Conservation (phyloP, 495 filamentous ascomycete genomes). For the Bombardia bombarda region DNA sequence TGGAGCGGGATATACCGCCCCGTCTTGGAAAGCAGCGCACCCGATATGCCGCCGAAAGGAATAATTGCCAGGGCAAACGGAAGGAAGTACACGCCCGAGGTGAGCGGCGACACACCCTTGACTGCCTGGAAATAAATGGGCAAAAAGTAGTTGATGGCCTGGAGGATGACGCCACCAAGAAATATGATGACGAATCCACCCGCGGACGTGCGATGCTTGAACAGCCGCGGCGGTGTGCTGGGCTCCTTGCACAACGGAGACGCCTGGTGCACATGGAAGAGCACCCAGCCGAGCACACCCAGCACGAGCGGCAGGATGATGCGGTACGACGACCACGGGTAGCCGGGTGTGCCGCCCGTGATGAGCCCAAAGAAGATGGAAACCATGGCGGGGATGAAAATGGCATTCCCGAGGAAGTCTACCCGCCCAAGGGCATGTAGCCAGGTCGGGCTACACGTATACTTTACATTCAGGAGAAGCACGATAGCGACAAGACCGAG, state of each 20-base stretch:
- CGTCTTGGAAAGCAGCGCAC: conserved; percentile 25
- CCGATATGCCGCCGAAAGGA: conserved; percentile 19
- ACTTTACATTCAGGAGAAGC: too few species aligned
- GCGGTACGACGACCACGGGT: not conserved
- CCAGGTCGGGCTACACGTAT: too few species aligned
- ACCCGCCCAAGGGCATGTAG: too few species aligned
- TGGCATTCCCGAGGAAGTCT: too few species aligned
- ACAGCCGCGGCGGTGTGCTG: not conserved
- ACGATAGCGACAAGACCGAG: too few species aligned
- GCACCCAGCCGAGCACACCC: too few species aligned
- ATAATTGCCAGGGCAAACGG: conserved; percentile 22
- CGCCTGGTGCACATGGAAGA: too few species aligned
- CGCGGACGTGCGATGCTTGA: not conserved
- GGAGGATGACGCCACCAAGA: not conserved
- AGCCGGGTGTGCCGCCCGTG: not conserved
- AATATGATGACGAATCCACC: not conserved
- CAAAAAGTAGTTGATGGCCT: not conserved
- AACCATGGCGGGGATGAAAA: too few species aligned
- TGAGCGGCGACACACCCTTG: conserved; percentile 6
- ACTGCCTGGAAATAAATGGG: not conserved
- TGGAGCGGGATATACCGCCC: conserved; percentile 34
- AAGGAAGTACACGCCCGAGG: conserved; percentile 29
- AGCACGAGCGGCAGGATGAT: not conserved
- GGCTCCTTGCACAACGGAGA: too few species aligned
- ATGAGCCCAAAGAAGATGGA: not conserved